Conservation (phyloP, 768 basidiomycete genomes). For the Ramaria rubella region DNA sequence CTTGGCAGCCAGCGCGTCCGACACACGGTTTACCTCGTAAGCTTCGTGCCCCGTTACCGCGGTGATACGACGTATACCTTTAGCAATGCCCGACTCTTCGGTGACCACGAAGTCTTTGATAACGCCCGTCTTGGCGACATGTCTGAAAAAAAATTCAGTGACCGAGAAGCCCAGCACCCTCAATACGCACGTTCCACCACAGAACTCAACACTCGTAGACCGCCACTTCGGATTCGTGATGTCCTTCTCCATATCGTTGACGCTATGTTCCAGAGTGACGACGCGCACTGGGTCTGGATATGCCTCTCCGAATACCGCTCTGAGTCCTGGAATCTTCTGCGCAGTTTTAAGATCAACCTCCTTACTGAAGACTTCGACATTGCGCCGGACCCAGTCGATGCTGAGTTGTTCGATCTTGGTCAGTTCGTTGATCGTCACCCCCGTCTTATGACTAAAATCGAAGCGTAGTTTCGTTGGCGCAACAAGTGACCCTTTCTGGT, state of each 20-base stretch:
- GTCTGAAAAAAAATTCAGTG: slow-evolving; percentile 38
- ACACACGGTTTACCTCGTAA: slow-evolving; percentile 65
- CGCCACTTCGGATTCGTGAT: slow-evolving; percentile 89
- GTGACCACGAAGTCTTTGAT: slow-evolving; percentile 95
- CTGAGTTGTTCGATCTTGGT: slow-evolving; percentile 77
- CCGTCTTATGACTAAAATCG: slow-evolving; percentile 95
- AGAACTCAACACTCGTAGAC: slow-evolving; percentile 89
- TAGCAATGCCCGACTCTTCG: slow-evolving; percentile 96
- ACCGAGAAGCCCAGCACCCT: not conserved
- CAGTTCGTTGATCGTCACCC: slow-evolving; percentile 71
- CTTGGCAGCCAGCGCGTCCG: slow-evolving; percentile 52
- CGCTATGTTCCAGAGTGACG: slow-evolving; percentile 80
- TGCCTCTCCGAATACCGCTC: slow-evolving; percentile 95
- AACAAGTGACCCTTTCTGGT: slow-evolving; percentile 96
- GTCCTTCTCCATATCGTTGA: slow-evolving; percentile 81
- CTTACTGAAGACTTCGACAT: slow-evolving; percentile 84
- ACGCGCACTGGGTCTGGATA: slow-evolving; percentile 98
- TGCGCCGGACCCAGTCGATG: slow-evolving; percentile 83
- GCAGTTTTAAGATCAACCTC: slow-evolving; percentile 75
- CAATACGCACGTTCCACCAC: slow-evolving; percentile 85
- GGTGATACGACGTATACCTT: slow-evolving; percentile 91
- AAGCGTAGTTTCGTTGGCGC: slow-evolving; percentile 94
- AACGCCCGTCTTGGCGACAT: slow-evolving; percentile 93
- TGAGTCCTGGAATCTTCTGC: slow-evolving; percentile 82
- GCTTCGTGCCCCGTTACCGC: slow-evolving; percentile 96